Evolutionary conservation across 306 rosid genomes (phyloP), one percentile per base, ranked within the genome.

Genomic region (Ziziphus jujuba): DNA sequence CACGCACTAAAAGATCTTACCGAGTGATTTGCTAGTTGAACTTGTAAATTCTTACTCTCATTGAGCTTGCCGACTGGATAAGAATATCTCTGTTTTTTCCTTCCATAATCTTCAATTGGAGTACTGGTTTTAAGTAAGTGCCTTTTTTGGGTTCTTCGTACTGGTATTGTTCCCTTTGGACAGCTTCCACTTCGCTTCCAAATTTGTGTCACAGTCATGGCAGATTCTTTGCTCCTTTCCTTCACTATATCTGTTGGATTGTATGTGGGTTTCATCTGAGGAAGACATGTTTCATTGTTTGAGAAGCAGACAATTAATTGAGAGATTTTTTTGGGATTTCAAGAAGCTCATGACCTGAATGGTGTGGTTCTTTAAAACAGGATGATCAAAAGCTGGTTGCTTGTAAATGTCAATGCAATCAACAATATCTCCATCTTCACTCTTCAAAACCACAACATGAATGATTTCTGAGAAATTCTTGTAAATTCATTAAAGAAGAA

Each of bases 131-230:
- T 75, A 5, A 82, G 63, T 31, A 86, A 69, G 15, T 84, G 81
- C 6, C 71, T 25, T 61, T 56, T 82, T 48, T 9, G 61, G 65
- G 79, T 71, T 79, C 90, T 84, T 54, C 90, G 81, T 31, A 89
- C 75, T 0, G 89, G 90, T 14, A 86, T 50, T 0, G 92, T 82
- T 80, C 90, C 96, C 51, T 76, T 2, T 3, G 92, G 96, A 77
- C 96, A 89, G 52, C 80, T 86, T 66, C 89, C 92, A 54, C 81
- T 82, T 53, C 61, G 80, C 9, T 75, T 83, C 92, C 96, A 89
- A 61, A 59, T 63, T 36, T 86, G 92, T 19, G 43, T 77, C 63
- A 77, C 73, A 19, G 14, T 69, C 69, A 33, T 53, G 52, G 47
- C 9, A 28, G 48, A 64, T 28, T 68, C 23, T 7, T 55, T 36